Evolutionary conservation across 345 rosid species (phyloP), one percentile per base, ranked within the genome.

Genomic region (Acer negundo): DNA sequence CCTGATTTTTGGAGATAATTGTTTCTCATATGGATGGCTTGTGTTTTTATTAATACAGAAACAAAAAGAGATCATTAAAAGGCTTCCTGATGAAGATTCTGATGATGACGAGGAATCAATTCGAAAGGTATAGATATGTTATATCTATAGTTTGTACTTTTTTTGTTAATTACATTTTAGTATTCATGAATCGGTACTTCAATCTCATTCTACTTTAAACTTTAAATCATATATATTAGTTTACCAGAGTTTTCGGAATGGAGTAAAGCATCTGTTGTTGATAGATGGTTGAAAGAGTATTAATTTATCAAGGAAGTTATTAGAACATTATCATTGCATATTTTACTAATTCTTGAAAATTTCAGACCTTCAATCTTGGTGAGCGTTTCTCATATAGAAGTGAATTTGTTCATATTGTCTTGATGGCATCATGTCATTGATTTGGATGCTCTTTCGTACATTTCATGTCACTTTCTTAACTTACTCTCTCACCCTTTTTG

Each of bases 41-140:
- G 69, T 68, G 5, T 79, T 56, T 38, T 10, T 31, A 51, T 72
- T 70, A 6, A 59, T 80, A 81, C 79, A 86, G 87, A 83, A 79
- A 75, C 86, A 68, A 63, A 85, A 79, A 77, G 92, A 90, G 73
- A n/a, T 85, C 67, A 44, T 91, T 38, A 73, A 84, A 73, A 92
- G 97, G 82, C 86, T 92, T 81, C 85, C 83, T 38, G 92, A 90
- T 80, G 91, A 91, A 20, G 88, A 81, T 23, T 62, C 78, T 26
- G 79, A 84, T 10, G 93, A 86, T 65, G 90, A 74, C 28, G 86
- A 40, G n/a, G 86, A 82, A 74, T 61, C 69, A 59, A 40, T 49
- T 78, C 47, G 11, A 12, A 84, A 83, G 84, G 88, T 80, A 72
- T 76, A 38, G 56, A 42, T 16, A 38, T 75, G 40, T 5, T 74